These are phyloP conservation scores for Alnus glutinosa DNA, from an alignment of 306 rosid species.

Conservation along the genomic window DNA sequence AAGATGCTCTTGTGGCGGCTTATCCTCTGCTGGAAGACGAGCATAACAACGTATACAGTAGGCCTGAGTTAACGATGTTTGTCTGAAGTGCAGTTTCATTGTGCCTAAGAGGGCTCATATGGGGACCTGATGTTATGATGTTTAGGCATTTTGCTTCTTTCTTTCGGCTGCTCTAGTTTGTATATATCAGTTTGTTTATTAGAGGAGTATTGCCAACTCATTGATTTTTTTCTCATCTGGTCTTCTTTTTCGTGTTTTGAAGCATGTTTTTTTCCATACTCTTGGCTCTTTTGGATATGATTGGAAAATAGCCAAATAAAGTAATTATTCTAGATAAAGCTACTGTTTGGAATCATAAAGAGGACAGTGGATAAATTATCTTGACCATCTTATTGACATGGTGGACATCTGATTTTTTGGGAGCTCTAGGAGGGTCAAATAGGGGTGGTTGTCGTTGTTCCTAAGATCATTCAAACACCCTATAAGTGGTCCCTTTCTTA, in stretches of 20 bases:
- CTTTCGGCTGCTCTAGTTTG: neutral
- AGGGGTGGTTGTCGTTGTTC: neutral
- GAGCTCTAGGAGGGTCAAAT: neutral
- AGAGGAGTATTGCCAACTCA: neutral
- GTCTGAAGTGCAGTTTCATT: slow-evolving; percentile 25
- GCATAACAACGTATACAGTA: slow-evolving; percentile 51
- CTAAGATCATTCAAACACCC: no score
- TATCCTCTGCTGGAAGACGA: slow-evolving; percentile 69
- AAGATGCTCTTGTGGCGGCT: slow-evolving; percentile 75
- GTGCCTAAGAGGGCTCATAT: neutral
- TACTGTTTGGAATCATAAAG: no score
- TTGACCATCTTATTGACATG: neutral
- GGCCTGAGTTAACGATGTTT: slow-evolving; percentile 69
- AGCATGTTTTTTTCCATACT: no score
- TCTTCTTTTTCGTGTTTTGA: no score
- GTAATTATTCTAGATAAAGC: no score
- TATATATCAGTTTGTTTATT: neutral
- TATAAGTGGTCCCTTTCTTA: no score
- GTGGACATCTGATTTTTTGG: neutral
- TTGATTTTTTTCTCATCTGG: no score
- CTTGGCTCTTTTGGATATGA: no score
- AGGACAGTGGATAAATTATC: neutral
- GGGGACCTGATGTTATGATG: neutral
- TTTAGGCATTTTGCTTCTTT: neutral
- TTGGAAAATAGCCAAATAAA: no score